Evolutionary conservation across 2,329 filamentous ascomycete species (phyloP).

Genomic region (Beauveria australis): DNA sequence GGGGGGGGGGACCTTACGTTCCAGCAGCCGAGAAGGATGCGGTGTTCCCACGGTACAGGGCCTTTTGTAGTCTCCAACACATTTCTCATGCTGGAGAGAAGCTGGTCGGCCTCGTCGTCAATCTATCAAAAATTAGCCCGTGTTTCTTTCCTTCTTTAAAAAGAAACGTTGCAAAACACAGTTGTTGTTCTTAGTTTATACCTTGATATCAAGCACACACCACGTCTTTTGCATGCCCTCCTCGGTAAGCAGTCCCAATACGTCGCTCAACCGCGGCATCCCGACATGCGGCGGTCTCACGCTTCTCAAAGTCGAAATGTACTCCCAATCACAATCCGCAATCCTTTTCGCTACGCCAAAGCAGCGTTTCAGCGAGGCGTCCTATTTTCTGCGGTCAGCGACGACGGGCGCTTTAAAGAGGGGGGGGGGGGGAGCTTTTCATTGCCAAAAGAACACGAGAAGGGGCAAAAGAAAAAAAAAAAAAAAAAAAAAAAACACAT

Average conservation of each 20-base stretch:
- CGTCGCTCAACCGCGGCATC: constrained; percentile 66
- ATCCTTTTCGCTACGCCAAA: constrained; percentile 69
- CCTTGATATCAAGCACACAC: constrained; percentile 85
- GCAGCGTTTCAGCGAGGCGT: constrained; percentile 69
- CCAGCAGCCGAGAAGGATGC: constrained; percentile 79
- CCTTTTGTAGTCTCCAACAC: constrained; percentile 48
- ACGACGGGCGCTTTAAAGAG: not conserved
- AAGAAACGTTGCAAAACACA: not conserved
- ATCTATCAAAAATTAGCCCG: not conserved
- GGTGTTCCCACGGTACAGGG: constrained; percentile 56
- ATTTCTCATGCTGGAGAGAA: constrained; percentile 62
- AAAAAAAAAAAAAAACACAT: constrained; percentile 17
- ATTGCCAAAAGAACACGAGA: not conserved
- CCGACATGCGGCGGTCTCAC: constrained; percentile 56
- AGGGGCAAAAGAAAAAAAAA: not conserved
- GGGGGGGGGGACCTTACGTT: no score
- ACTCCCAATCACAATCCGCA: constrained; percentile 67
- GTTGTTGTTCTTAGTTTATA: constrained; percentile 23
- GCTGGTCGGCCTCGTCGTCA: constrained; percentile 53
- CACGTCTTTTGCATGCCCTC: constrained; percentile 62
- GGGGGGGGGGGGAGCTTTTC: no score
- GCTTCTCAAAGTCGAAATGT: constrained; percentile 62
- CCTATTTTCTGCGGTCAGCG: constrained; percentile 36
- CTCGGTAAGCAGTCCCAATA: constrained; percentile 62
- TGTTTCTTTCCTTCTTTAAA: not conserved